Base-by-base conservation (phyloP, 2,329 filamentous ascomycete species). In the Meredithiella fracta region DNA sequence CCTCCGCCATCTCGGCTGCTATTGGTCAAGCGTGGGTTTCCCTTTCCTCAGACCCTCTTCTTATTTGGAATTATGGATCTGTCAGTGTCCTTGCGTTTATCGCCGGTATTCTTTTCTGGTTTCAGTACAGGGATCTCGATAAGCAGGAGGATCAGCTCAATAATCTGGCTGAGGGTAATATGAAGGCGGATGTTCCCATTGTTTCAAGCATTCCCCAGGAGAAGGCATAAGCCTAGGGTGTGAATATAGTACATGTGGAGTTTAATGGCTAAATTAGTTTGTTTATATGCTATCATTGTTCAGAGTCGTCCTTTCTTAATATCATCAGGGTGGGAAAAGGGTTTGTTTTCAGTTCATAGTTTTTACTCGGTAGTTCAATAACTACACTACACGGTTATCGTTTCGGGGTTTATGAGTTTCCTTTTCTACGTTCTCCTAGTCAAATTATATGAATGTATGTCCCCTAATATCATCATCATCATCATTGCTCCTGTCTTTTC, bases 51-150 rank as follows among this genome's bases (percentile, higher is more conserved):
- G 82, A 88, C 62, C 84, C 85, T 1, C 68, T 84, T 9, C 71
- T 88, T 3, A 74, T 84, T 0, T 88, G 83, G 83, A 85, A 88
- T 68, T 91, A 90, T 63, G 76, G 70, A 3, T 68, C 77, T 2
- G 77, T 86, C 7, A 83, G 83, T 2, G 72, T 86, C 51, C 67
- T 88, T 23, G 78, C 84, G 0, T 75, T 77, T 49, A 54, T 83
- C 6, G 83, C 67, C 38, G 83, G 82, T 4, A 63, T 75, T 2
- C 69, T 75, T n/a, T 90, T 91, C 71, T 90, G 82, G 80, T 68
- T 79, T 57, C 77, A 74, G 61, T 85, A 83, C 67, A 67, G 73
- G n/a, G 66, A 72, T 3, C 68, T 83, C 1, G 84, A 88, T 63
- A 68, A 67, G 51, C 70, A 78, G 60, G 84, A 88, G 62, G 84